These are phyloP conservation scores for Leccinum fallax DNA, from an alignment of 1,284 basidiomycete species.

Conservation along the genomic window DNA sequence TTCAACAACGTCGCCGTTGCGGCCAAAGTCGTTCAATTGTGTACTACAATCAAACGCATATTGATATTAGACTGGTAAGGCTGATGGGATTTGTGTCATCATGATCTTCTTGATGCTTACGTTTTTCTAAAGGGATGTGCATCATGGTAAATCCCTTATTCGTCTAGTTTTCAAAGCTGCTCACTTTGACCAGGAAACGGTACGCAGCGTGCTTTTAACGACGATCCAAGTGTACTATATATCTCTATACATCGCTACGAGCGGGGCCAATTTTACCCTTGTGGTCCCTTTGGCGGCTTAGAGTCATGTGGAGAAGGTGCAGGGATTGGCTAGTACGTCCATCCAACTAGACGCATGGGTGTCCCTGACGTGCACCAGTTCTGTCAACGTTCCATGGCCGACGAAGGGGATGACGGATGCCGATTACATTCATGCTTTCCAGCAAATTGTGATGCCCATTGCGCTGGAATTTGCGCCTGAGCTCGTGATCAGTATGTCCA, in stretches of 20 bases:
- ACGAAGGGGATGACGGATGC: slow-evolving; percentile 87
- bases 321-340: slow-evolving; percentile 82
- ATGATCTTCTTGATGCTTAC: slow-evolving; percentile 11
- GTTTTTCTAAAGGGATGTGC: slow-evolving; percentile 79
- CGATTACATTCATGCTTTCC: slow-evolving; percentile 97
- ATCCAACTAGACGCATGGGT: background rate
- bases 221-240: slow-evolving; percentile 91
- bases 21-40: slow-evolving; percentile 74
- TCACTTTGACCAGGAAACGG: slow-evolving; percentile 75
- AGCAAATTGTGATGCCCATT: slow-evolving; percentile 95
- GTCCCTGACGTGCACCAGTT: slow-evolving; percentile 49
- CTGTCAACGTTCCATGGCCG: slow-evolving; percentile 97
- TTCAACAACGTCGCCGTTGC: slow-evolving; percentile 99
- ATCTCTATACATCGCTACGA: slow-evolving; percentile 97
- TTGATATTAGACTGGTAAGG: slow-evolving; percentile 94
- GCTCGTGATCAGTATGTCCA: slow-evolving; percentile 86
- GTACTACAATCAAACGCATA: slow-evolving; percentile 74
- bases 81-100: slow-evolving; percentile 18
- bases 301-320: slow-evolving; percentile 83
- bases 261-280: slow-evolving; percentile 89
- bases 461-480: slow-evolving; percentile 96
- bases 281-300: slow-evolving; percentile 85
- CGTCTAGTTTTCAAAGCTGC: background rate
- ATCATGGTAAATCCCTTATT: slow-evolving; percentile 71
- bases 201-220: slow-evolving; percentile 93